phyloP scores from a whole-genome alignment of 306 rosid genomes.

The Geum urbanum region DNA sequence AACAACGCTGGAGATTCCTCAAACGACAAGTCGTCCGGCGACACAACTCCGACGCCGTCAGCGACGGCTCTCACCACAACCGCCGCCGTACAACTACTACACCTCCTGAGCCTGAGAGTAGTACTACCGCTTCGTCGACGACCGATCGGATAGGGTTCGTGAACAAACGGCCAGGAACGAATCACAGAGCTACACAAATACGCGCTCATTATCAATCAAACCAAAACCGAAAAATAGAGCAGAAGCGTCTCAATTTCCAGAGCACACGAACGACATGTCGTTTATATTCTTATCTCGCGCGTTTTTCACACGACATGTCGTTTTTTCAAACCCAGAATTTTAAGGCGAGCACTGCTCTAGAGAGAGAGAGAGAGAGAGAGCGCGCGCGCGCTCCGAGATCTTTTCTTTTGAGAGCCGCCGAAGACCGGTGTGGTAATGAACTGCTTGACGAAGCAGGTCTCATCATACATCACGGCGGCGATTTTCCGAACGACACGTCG shows the following conservation, averaged over 20 bases:
- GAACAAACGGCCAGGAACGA: constrained; percentile 29
- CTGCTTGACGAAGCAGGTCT: constrained; percentile 47
- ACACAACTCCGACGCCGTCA: constrained; percentile 18
- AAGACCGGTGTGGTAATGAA: constrained; percentile 44
- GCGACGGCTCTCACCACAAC: constrained; percentile 25
- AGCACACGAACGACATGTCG: background rate
- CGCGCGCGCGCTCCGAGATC: too few relatives aligned
- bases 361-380: too few relatives aligned
- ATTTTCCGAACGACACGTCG: constrained; percentile 38
- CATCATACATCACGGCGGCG: constrained; percentile 42
- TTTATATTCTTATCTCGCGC: constrained; percentile 10
- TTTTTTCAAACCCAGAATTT: background rate
- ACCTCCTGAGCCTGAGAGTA: constrained; percentile 11
- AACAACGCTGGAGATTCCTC: background rate
- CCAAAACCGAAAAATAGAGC: background rate
- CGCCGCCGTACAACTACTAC: background rate
- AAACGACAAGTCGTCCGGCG: constrained; percentile 18
- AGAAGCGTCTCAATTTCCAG: background rate
- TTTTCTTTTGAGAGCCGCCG: background rate
- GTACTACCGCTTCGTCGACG: too few relatives aligned
- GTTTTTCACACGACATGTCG: background rate
- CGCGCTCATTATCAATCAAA: constrained; percentile 36
- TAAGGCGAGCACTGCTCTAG: background rate
- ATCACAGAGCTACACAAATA: constrained; percentile 32
- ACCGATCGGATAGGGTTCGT: constrained; percentile 15